Percentiles rank a stretch among this genome's conserved stretches.
These are phyloP conservation scores for Verticillium nubilum DNA, from an alignment of 2,329 filamentous ascomycete genomes.

Conservation along the genomic window DNA sequence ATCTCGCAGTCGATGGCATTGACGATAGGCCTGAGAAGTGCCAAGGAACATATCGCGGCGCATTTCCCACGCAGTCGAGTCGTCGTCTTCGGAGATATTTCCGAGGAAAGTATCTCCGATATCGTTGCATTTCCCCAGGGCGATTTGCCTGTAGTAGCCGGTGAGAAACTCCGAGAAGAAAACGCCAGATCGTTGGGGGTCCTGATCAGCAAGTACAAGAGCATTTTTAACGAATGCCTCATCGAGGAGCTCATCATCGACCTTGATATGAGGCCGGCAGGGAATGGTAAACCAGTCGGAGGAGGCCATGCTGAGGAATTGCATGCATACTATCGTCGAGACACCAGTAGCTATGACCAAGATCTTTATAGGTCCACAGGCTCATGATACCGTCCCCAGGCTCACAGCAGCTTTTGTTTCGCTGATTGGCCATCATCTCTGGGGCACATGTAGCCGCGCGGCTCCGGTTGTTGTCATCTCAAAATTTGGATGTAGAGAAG, in stretches of 20 bases:
- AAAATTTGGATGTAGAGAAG: no score
- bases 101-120: background rate
- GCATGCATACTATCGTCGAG: background rate
- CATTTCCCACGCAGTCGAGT: background rate
- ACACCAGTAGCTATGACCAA: background rate
- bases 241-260: background rate
- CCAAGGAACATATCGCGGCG: background rate
- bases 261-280: background rate
- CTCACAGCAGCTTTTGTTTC: no score
- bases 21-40: background rate
- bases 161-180: background rate
- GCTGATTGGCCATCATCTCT: no score
- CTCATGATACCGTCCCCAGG: no score
- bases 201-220: background rate
- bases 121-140: background rate
- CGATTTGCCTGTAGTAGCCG: background rate
- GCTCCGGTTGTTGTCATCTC: no score
- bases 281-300: background rate
- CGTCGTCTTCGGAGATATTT: background rate
- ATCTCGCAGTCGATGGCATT: background rate
- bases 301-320: background rate
- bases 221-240: background rate
- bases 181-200: background rate
- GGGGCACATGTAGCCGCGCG: no score
- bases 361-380: background rate